These are phyloP conservation scores for Drechslerella stenobrocha DNA, from an alignment of 2,329 filamentous ascomycete species.

Conservation along the genomic window DNA sequence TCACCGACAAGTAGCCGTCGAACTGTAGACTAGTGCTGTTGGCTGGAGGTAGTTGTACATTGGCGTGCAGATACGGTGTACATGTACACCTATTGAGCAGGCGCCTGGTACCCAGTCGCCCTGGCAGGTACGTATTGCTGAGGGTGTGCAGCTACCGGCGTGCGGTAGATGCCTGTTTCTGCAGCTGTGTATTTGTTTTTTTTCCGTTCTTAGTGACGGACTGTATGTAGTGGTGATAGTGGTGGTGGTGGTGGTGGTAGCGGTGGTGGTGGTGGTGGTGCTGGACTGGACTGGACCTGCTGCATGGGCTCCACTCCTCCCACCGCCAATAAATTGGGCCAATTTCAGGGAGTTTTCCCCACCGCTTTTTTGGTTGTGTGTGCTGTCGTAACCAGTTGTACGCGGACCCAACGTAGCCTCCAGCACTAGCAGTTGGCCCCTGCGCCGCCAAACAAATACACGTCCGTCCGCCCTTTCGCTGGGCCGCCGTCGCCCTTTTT, in stretches of 20 bases:
- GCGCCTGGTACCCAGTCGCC: background rate
- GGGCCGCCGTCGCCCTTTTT: background rate
- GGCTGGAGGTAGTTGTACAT: too few species aligned
- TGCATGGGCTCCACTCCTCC: slow-evolving; percentile 28
- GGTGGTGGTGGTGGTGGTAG: too few species aligned
- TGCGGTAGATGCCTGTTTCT: background rate
- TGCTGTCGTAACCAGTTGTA: slow-evolving; percentile 38
- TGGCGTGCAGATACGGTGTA: background rate
- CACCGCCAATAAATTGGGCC: slow-evolving; percentile 42
- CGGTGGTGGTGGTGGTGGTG: too few species aligned
- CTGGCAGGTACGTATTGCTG: slow-evolving; percentile 9
- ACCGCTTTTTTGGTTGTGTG: background rate
- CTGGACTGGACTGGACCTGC: slow-evolving; percentile 6
- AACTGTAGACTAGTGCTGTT: background rate
- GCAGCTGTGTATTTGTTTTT: background rate
- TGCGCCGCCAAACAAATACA: background rate
- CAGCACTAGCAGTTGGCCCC: slow-evolving; percentile 12
- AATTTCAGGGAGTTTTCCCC: slow-evolving; percentile 21
- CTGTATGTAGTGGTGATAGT: too few species aligned
- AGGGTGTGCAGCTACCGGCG: background rate
- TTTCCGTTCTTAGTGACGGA: background rate
- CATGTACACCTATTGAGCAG: background rate
- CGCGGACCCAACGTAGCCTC: slow-evolving; percentile 21
- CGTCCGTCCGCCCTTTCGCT: slow-evolving; percentile 2
- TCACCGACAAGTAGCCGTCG: too few species aligned